A percentile compares a stretch with the other conserved stretches of the same genome.
Evolutionary conservation across 257 asterid genomes (phyloP).

Genomic region (Striga asiatica): DNA sequence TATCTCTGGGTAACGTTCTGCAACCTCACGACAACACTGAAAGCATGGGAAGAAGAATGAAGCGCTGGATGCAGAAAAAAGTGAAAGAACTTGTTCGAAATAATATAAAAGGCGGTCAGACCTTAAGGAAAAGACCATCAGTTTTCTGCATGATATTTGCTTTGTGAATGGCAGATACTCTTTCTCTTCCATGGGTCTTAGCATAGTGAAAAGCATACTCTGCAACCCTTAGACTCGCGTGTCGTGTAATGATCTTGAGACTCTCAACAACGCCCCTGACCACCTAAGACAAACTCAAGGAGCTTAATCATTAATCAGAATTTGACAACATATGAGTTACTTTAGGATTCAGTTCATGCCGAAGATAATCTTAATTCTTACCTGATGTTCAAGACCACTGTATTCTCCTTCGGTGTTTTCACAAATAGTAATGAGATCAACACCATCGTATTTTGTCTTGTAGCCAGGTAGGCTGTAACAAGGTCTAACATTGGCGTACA

Average conservation of each 20-base stretch:
- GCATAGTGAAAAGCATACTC: slow-evolving; percentile 96
- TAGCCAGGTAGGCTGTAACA: slow-evolving; percentile 93
- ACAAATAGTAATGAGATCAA: slow-evolving; percentile 68
- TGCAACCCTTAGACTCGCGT: slow-evolving; percentile 90
- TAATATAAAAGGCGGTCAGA: too few species aligned
- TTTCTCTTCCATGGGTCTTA: slow-evolving; percentile 75
- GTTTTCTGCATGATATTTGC: slow-evolving; percentile 99
- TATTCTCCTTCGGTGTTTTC: slow-evolving; percentile 58
- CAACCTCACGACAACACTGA: slow-evolving; percentile 96
- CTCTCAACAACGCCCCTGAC: slow-evolving; percentile 98
- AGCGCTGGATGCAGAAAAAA: too few species aligned
- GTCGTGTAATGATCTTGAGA: slow-evolving; percentile 90
- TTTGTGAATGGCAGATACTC: slow-evolving; percentile 96
- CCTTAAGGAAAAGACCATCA: slow-evolving; percentile 98
- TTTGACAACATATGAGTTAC: slow-evolving; percentile 5
- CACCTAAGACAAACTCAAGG: slow-evolving; percentile 41
- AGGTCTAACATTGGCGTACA: slow-evolving; percentile 95
- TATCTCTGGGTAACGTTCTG: slow-evolving; percentile 57
- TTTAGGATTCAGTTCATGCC: neutral
- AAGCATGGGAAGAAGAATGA: slow-evolving; percentile 17
- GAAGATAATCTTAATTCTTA: slow-evolving; percentile 8
- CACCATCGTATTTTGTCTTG: slow-evolving; percentile 86
- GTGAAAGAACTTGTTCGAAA: too few species aligned
- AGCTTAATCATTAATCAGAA: slow-evolving; percentile 5
- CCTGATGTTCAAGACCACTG: slow-evolving; percentile 62